A percentile compares a stretch with the other conserved stretches of the same genome.
Evolutionary conservation across 257 asterid genomes (phyloP).

Genomic region (Gardenia jasminoides): DNA sequence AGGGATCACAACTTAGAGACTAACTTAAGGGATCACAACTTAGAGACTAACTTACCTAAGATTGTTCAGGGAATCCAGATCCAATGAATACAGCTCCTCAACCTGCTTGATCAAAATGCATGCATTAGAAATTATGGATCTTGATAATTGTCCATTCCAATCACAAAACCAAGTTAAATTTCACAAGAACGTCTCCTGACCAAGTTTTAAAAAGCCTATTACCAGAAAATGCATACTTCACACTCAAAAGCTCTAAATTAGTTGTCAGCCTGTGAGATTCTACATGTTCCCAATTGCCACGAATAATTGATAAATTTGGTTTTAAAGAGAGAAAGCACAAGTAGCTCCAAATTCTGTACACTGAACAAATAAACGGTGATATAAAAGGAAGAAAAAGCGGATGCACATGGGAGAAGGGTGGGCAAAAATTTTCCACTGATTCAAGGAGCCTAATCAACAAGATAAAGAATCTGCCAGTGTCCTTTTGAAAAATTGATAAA

Average conservation of each 20-base stretch:
- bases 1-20: not conserved
- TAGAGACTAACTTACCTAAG: conserved; percentile 53
- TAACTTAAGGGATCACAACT: conserved; percentile 23
- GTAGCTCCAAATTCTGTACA: not conserved
- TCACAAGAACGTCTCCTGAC: not conserved
- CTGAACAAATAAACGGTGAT: not conserved
- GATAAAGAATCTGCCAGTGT: not conserved
- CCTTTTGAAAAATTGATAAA: not conserved
- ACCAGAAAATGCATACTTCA: not conserved
- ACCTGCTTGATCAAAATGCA: conserved; percentile 56
- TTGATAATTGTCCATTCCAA: not conserved
- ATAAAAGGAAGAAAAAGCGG: not conserved
- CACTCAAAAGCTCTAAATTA: not conserved
- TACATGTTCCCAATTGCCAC: not conserved
- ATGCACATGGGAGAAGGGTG: not conserved
- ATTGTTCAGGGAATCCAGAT: conserved; percentile 74
- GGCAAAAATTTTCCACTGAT: not conserved
- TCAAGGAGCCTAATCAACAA: not conserved
- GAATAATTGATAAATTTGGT: no score
- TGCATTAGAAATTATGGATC: conserved; percentile 14
- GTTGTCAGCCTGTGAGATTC: not conserved
- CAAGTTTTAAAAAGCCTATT: not conserved
- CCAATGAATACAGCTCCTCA: conserved; percentile 96
- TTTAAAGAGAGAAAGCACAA: not conserved
- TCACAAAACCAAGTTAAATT: not conserved